Evolutionary conservation across 2,329 filamentous ascomycete genomes (phyloP).

Genomic region (Gyromitra esculenta): DNA sequence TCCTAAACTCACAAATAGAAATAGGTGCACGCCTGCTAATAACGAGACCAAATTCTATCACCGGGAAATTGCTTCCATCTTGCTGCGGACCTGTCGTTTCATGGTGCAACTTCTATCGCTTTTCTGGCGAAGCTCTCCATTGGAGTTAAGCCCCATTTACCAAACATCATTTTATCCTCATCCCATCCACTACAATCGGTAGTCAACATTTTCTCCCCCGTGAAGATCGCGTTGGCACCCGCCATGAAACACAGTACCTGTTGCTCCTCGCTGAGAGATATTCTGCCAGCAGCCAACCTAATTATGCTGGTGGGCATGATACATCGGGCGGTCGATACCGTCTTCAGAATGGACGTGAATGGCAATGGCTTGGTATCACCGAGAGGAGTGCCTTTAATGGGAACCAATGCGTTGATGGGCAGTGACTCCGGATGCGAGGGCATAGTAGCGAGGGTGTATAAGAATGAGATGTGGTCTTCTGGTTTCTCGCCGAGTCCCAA

Average conservation of each 20-base stretch:
- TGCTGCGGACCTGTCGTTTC: not conserved
- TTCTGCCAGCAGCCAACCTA: constrained; percentile 83
- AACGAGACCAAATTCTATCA: not conserved
- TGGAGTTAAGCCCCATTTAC: constrained; percentile 80
- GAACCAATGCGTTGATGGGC: constrained; percentile 88
- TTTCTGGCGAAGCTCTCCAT: constrained; percentile 67
- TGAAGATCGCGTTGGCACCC: constrained; percentile 93
- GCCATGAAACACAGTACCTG: constrained; percentile 90
- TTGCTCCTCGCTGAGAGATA: constrained; percentile 86
- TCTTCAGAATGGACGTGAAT: constrained; percentile 81
- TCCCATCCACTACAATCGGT: constrained; percentile 93
- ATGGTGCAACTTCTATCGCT: constrained; percentile 5
- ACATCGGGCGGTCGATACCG: constrained; percentile 82
- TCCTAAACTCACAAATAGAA: not conserved
- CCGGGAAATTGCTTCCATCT: not conserved
- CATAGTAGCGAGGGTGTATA: constrained; percentile 83
- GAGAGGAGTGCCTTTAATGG: constrained; percentile 87
- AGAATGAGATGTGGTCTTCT: constrained; percentile 80
- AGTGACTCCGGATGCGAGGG: constrained; percentile 88
- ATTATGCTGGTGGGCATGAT: constrained; percentile 88
- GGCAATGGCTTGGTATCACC: constrained; percentile 77
- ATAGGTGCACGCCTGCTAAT: not conserved
- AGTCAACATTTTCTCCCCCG: constrained; percentile 94
- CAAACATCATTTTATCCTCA: constrained; percentile 85
- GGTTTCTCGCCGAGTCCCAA: constrained; percentile 82